Evolutionary conservation across 768 basidiomycete genomes (phyloP).

Genomic region (Amanita phalloides): DNA sequence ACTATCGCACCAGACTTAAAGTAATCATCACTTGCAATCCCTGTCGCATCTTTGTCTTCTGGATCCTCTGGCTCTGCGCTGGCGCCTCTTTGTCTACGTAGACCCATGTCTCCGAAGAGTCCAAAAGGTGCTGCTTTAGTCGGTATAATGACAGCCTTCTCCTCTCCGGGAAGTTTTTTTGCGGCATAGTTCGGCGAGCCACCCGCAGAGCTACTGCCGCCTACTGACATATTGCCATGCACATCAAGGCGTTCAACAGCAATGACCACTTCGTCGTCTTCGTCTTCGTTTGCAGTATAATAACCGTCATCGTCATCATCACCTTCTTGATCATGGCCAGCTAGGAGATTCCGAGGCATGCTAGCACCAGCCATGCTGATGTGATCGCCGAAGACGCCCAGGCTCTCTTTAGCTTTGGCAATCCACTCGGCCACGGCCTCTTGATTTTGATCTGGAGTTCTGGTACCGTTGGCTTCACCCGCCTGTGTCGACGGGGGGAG

Average conservation of each 20-base stretch:
- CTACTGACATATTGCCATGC: slow-evolving; percentile 18
- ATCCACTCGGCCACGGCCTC: slow-evolving; percentile 72
- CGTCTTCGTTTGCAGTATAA: slow-evolving; percentile 20
- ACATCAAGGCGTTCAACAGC: slow-evolving; percentile 31
- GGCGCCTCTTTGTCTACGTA: slow-evolving; percentile 27
- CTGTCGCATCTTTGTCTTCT: slow-evolving; percentile 37
- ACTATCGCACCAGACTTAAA: slow-evolving; percentile 47
- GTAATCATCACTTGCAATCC: slow-evolving; percentile 59
- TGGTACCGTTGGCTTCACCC: neutral
- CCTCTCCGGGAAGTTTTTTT: slow-evolving; percentile 29
- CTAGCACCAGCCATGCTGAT: slow-evolving; percentile 51
- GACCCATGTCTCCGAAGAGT: slow-evolving; percentile 56
- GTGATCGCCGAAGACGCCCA: slow-evolving; percentile 57
- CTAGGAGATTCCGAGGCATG: slow-evolving; percentile 39
- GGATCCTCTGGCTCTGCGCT: slow-evolving; percentile 32
- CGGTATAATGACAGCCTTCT: slow-evolving; percentile 48
- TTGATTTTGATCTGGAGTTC: slow-evolving; percentile 15
- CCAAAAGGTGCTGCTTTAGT: slow-evolving; percentile 59
- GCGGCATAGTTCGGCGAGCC: slow-evolving; percentile 17
- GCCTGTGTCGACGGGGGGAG: slow-evolving; percentile 1
- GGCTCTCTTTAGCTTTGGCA: slow-evolving; percentile 55
- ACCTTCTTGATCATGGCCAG: slow-evolving; percentile 33
- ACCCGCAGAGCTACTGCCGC: slow-evolving; percentile 22
- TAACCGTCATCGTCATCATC: slow-evolving; percentile 30
- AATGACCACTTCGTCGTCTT: slow-evolving; percentile 21